phyloP scores from a whole-genome alignment of 2,329 filamentous ascomycete species.

The Dactylellina parvicollis region DNA sequence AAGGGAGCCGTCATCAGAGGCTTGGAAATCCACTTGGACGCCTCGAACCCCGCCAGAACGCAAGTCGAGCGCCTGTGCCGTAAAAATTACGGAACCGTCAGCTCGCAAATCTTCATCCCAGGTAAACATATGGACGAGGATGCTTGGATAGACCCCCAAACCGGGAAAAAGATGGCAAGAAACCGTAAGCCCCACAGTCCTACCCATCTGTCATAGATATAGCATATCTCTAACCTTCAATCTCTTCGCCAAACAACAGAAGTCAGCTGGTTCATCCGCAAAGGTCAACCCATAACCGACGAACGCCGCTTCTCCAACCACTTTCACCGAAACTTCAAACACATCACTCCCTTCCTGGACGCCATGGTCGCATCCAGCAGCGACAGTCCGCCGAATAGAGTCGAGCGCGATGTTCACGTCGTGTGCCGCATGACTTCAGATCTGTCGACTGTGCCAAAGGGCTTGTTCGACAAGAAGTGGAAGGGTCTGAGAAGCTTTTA shows the following conservation, averaged over 20 bases:
- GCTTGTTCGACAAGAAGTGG: constrained; percentile 49
- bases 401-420: constrained; percentile 51
- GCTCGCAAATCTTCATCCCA: constrained; percentile 51
- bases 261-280: constrained; percentile 53
- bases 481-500: constrained; percentile 49
- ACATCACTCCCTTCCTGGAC: constrained; percentile 47
- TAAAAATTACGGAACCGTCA: constrained; percentile 53
- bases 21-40: constrained; percentile 45
- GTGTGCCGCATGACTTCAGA: constrained; percentile 51
- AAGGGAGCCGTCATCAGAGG: constrained; percentile 51
- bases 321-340: constrained; percentile 52
- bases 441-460: constrained; percentile 39
- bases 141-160: constrained; percentile 52
- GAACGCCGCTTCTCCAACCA: constrained; percentile 52
- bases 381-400: constrained; percentile 39
- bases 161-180: constrained; percentile 49
- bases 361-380: constrained; percentile 53
- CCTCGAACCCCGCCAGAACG: constrained; percentile 45
- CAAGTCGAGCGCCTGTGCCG: constrained; percentile 48
- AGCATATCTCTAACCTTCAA: constrained; percentile 7
- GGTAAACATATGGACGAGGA: constrained; percentile 45
- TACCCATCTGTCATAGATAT: background rate
- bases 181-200: constrained; percentile 28
- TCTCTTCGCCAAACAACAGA: constrained; percentile 8
- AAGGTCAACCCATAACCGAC: constrained; percentile 51